Conservation (phyloP, 495 filamentous ascomycete genomes). For the Xylaria scruposa region DNA sequence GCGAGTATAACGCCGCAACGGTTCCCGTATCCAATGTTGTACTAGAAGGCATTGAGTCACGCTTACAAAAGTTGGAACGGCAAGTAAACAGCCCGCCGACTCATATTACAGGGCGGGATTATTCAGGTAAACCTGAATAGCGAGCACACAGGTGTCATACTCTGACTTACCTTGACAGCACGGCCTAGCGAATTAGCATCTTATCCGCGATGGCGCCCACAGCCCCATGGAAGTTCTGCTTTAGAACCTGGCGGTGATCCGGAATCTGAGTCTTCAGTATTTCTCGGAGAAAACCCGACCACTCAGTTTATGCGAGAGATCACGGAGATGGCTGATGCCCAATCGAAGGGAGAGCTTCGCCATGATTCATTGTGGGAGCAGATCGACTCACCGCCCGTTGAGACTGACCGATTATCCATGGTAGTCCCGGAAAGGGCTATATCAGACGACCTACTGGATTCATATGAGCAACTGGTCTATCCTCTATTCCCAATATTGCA, state of each 20-base stretch:
- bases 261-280: background rate
- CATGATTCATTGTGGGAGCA: background rate
- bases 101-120: background rate
- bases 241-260: background rate
- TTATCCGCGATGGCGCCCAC: background rate
- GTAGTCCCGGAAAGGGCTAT: background rate
- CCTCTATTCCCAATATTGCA: conserved; percentile 9
- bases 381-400: background rate
- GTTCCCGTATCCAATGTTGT: background rate
- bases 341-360: background rate
- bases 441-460: background rate
- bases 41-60: background rate
- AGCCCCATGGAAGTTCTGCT: background rate
- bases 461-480: conserved; percentile 6
- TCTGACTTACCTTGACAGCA: background rate
- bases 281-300: background rate
- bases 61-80: background rate
- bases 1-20: background rate
- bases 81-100: background rate
- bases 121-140: background rate
- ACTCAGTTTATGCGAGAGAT: background rate
- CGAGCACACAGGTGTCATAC: background rate
- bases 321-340: background rate
- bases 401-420: conserved; percentile 1
- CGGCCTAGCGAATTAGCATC: background rate